Evolutionary conservation across 345 rosid species (phyloP), one percentile per base, ranked within the genome.

Genomic region (Hevea brasiliensis): DNA sequence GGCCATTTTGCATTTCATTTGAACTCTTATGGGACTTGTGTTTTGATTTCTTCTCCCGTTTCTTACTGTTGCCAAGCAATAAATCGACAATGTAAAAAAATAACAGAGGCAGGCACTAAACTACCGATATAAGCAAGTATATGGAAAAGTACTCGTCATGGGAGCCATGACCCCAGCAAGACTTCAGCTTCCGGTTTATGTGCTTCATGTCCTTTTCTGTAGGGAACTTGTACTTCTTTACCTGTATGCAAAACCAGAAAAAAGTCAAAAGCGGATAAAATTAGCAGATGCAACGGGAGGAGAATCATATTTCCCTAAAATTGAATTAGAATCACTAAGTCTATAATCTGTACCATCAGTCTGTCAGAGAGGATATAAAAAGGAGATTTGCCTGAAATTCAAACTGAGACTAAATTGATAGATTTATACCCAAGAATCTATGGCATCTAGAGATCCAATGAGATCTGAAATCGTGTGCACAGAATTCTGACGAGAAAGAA

Each of bases 141-240:
- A 21, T 6, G 61, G 63, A 29, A 79, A n/a, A 75, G 60, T 88
- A 94, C 98, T 90, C 95, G 27, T 92, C 97, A 42, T 85, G 89
- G 41, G 91, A 89, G 76, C 87, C 77, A 71, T 92, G 94, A 61
- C 97, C 94, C 91, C 90, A 89, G 76, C 99, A 92, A 62, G 98
- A 95, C 77, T 88, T 90, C 63, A 92, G 87, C 79, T 95, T 95
- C 78, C 99, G 81, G 70, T 90, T 91, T 53, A 92, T 92, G 85
- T 95, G 94, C 84, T 89, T 95, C 99, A 95, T 89, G 81, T 95
- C 99, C 82, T 90, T 90, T 47, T 95, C 98, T 32, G 92, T 84
- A 67, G 99, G 99, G 80, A 83, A 86, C 72, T 88, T 89, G 71
- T 86, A 89, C 60, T 76, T 84, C 72, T 68, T 83, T 32, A 87